phyloP scores from a whole-genome alignment of 257 asterid genomes.

The Lantana camara region DNA sequence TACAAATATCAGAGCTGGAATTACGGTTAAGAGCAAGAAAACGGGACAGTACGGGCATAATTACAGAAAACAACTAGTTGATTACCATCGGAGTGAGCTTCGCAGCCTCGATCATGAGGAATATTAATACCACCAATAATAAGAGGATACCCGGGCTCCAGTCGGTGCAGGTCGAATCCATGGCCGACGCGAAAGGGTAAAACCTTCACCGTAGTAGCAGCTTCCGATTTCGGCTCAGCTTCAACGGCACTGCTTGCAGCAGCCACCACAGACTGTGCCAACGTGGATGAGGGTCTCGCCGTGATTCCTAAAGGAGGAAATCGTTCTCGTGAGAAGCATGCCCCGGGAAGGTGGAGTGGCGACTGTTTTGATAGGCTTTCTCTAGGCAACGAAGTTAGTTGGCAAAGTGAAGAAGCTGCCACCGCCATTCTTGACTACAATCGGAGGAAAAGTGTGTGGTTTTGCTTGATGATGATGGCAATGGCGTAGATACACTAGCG shows the following conservation, averaged over 20 bases:
- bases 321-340: neutral
- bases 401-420: conserved; percentile 29
- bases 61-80: neutral
- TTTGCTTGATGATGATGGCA: conserved; percentile 1
- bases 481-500: too few species aligned
- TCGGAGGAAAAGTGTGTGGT: conserved; percentile 14
- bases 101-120: conserved; percentile 86
- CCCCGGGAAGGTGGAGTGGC: conserved; percentile 1
- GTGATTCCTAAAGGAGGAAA: conserved; percentile 24
- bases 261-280: conserved; percentile 25
- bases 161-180: conserved; percentile 78
- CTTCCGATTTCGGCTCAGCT: conserved; percentile 35
- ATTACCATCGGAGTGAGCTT: conserved; percentile 86
- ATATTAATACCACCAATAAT: conserved; percentile 75
- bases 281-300: conserved; percentile 16
- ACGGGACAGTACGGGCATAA: neutral
- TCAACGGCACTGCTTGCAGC: conserved; percentile 46
- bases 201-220: conserved; percentile 39
- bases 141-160: conserved; percentile 84
- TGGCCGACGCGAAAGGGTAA: conserved; percentile 83
- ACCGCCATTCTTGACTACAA: conserved; percentile 32
- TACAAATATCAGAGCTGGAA: neutral
- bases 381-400: neutral
- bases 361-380: conserved; percentile 13
- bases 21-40: neutral